Conservation (phyloP, 1,139 yeast genomes). For the Kodamaea arcana region DNA sequence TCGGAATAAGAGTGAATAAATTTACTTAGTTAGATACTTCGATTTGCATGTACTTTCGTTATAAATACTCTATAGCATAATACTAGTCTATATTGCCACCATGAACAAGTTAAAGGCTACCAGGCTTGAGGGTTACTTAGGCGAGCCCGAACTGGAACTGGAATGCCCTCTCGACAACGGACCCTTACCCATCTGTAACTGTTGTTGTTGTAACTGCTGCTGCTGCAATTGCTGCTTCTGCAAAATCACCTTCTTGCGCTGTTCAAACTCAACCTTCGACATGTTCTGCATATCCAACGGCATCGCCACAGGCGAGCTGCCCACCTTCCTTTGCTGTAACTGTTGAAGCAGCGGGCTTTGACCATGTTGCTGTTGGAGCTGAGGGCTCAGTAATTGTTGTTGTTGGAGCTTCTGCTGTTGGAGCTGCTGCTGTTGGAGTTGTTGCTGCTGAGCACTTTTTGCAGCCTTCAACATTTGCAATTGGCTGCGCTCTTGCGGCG, state of each 20-base stretch:
- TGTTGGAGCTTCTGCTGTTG: slow-evolving; percentile 12
- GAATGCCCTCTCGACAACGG: slow-evolving; percentile 2
- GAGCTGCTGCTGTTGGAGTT: slow-evolving; percentile 21
- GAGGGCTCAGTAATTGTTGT: slow-evolving; percentile 20
- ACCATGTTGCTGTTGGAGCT: slow-evolving; percentile 6
- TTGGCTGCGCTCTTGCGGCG: slow-evolving; percentile 37
- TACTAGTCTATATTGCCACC: no score
- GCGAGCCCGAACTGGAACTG: slow-evolving; percentile 1
- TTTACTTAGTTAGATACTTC: no score
- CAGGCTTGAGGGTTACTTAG: background rate
- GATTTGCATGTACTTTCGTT: no score
- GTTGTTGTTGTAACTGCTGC: slow-evolving; percentile 24
- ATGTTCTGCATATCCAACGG: slow-evolving; percentile 19
- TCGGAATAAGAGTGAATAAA: no score
- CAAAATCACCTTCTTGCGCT: slow-evolving; percentile 17
- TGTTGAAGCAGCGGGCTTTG: slow-evolving; percentile 5
- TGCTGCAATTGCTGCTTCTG: slow-evolving; percentile 13
- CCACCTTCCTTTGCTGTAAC: slow-evolving; percentile 7
- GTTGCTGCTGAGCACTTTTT: slow-evolving; percentile 31
- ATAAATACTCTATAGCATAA: no score
- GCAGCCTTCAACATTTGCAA: slow-evolving; percentile 36
- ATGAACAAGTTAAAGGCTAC: no score
- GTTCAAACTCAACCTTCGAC: slow-evolving; percentile 27
- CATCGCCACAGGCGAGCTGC: slow-evolving; percentile 1
- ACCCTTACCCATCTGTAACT: slow-evolving; percentile 10